These are phyloP conservation scores for Coniella vitis DNA, from an alignment of 2,329 filamentous ascomycete species.

Conservation along the genomic window DNA sequence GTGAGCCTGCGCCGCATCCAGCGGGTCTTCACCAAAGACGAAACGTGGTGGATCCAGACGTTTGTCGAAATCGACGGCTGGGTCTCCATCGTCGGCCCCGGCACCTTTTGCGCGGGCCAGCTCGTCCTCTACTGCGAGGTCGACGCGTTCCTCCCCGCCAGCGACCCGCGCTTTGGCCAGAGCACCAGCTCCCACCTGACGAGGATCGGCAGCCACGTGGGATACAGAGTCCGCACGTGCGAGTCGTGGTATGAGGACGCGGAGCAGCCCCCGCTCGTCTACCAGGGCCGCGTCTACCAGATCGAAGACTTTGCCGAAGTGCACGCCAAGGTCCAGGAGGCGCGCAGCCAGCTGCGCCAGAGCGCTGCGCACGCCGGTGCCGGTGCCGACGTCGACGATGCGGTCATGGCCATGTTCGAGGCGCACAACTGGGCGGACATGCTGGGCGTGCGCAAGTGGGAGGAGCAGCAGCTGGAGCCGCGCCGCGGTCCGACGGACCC, in stretches of 20 bases:
- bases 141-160: constrained; percentile 23
- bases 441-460: constrained; percentile 22
- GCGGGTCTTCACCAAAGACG: constrained; percentile 11
- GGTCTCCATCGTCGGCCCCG: constrained; percentile 18
- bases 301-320: constrained; percentile 18
- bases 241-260: constrained; percentile 6
- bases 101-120: constrained; percentile 16
- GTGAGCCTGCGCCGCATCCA: constrained; percentile 9
- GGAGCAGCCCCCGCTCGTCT: constrained; percentile 19
- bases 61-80: constrained; percentile 23
- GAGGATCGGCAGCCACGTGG: constrained; percentile 16
- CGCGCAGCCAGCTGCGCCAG: constrained; percentile 1
- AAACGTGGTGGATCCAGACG: background rate
- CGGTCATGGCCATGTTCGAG: constrained; percentile 3
- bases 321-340: background rate
- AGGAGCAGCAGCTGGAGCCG: constrained; percentile 2
- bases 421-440: constrained; percentile 10
- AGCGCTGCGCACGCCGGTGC: background rate
- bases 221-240: constrained; percentile 18
- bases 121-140: constrained; percentile 22
- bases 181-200: background rate
- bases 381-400: constrained; percentile 1
- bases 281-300: constrained; percentile 17
- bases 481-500: too few relatives aligned
- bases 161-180: constrained; percentile 2